Conservation (phyloP, 75 land plant species). For the Adiantum capillusveneris region DNA sequence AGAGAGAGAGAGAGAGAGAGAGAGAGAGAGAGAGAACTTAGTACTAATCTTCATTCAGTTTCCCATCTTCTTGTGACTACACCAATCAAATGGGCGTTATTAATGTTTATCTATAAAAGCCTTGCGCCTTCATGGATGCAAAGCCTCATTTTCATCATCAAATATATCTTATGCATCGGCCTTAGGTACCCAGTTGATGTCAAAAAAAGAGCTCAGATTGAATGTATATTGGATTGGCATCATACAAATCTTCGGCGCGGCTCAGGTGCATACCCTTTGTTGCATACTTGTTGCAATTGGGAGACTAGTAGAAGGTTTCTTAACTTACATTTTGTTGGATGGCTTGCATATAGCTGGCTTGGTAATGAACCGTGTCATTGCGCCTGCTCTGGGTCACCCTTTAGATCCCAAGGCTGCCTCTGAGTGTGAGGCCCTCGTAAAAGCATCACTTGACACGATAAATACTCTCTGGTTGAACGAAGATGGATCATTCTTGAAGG, state of each 20-base stretch:
- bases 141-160: too few species aligned
- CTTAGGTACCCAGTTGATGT: slow-evolving; percentile 81
- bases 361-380: slow-evolving; percentile 45
- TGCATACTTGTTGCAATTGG: too few species aligned
- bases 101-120: too few species aligned
- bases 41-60: too few species aligned
- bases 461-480: slow-evolving; percentile 71
- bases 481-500: slow-evolving; percentile 46
- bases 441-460: slow-evolving; percentile 46
- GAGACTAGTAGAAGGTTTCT: too few species aligned
- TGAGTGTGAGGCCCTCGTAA: slow-evolving; percentile 49
- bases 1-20: too few species aligned
- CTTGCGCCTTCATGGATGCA: too few species aligned
- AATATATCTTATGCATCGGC: not conserved
- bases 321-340: too few species aligned
- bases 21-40: too few species aligned
- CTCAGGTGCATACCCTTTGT: slow-evolving; percentile 32
- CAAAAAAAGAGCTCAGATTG: slow-evolving; percentile 56
- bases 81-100: too few species aligned
- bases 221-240: slow-evolving; percentile 92
- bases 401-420: slow-evolving; percentile 57
- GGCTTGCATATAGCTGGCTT: slow-evolving; percentile 42
- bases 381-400: slow-evolving; percentile 50
- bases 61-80: too few species aligned
- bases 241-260: slow-evolving; percentile 71